Conservation (phyloP, 176 grass and related monocot species). For the Coix lacrymajobi region DNA sequence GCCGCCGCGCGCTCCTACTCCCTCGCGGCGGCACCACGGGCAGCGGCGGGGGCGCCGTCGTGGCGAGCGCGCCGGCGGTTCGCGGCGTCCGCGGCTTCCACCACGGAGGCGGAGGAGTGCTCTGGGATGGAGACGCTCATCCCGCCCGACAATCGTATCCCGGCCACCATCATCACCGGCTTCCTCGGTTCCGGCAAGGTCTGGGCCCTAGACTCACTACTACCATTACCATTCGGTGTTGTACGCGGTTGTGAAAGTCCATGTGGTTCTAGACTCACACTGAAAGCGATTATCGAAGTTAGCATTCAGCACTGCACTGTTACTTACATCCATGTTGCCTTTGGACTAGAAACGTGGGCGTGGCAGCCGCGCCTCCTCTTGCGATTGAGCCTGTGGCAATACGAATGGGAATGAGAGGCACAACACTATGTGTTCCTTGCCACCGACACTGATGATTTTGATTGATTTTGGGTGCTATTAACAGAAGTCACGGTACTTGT, state of each 20-base stretch:
- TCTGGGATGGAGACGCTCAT: constrained; percentile 37
- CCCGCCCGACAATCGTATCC: constrained; percentile 81
- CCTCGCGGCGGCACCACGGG: not conserved
- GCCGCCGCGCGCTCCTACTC: constrained; percentile 10
- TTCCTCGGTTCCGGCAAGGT: constrained; percentile 97
- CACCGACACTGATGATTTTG: no score
- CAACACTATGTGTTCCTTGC: no score
- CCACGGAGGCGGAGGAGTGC: constrained; percentile 32
- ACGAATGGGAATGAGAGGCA: no score
- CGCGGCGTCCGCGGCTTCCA: constrained; percentile 46
- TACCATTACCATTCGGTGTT: not conserved
- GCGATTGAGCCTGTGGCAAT: not conserved
- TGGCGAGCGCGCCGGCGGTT: constrained; percentile 43
- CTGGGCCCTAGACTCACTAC: not conserved
- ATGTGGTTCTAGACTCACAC: no score
- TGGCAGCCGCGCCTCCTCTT: no score
- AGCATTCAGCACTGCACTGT: no score
- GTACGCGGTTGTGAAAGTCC: not conserved
- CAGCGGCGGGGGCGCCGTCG: not conserved
- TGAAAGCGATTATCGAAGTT: not conserved
- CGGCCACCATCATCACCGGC: constrained; percentile 92
- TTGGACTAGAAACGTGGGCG: not conserved
- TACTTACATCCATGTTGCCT: no score
- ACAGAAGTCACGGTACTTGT: no score
- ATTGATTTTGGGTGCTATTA: no score